Conservation (phyloP, 257 asterid species). For the Solanum chmielewskii region DNA sequence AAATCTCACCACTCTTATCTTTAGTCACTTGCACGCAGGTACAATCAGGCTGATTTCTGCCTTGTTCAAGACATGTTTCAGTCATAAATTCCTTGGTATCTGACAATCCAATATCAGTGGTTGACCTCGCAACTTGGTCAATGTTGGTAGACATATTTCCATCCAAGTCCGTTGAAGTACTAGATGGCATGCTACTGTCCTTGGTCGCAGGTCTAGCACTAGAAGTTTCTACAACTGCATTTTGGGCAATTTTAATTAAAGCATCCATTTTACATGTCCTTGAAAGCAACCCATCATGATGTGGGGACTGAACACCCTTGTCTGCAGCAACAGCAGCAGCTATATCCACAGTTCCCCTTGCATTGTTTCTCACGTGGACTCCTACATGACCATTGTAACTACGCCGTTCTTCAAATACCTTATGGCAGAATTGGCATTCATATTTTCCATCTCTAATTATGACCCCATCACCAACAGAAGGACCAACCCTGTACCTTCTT, state of each 20-base stretch:
- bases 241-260: slow-evolving; percentile 43
- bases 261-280: slow-evolving; percentile 44
- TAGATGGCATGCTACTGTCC: slow-evolving; percentile 15
- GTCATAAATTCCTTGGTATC: slow-evolving; percentile 19
- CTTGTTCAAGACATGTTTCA: slow-evolving; percentile 16
- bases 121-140: slow-evolving; percentile 14
- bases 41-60: slow-evolving; percentile 16
- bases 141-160: slow-evolving; percentile 23
- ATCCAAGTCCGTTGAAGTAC: slow-evolving; percentile 23
- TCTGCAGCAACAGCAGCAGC: slow-evolving; percentile 15
- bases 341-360: slow-evolving; percentile 30
- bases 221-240: slow-evolving; percentile 25
- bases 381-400: slow-evolving; percentile 88
- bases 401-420: slow-evolving; percentile 70
- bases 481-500: slow-evolving; percentile 61
- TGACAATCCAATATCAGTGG: slow-evolving; percentile 20
- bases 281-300: slow-evolving; percentile 19
- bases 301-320: slow-evolving; percentile 23
- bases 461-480: slow-evolving; percentile 69
- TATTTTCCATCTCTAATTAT: slow-evolving; percentile 73
- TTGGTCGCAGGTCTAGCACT: slow-evolving; percentile 18
- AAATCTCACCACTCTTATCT: slow-evolving; percentile 14
- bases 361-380: slow-evolving; percentile 66
- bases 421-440: slow-evolving; percentile 93
- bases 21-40: slow-evolving; percentile 17